Evolutionary conservation across 352 stramenopile genomes (phyloP).

Genomic region (Phytophthora fragariae): DNA sequence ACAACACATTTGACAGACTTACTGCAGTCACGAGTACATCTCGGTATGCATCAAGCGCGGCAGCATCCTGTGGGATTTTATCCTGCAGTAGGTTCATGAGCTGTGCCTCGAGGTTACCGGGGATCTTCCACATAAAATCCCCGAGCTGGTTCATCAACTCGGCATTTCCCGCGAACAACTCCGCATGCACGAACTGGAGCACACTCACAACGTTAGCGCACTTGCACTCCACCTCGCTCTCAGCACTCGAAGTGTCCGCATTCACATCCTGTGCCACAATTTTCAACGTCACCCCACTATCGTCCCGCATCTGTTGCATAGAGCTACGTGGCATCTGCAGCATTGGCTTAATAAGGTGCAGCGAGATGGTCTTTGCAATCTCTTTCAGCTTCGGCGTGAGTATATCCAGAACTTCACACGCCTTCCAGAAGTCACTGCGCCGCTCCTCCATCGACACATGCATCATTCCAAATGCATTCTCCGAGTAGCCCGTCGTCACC

Average conservation of each 20-base stretch:
- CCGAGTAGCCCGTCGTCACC: constrained; percentile 19
- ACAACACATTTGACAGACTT: constrained; percentile 4
- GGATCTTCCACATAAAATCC: constrained; percentile 75
- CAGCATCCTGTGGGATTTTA: constrained; percentile 72
- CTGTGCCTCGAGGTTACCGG: constrained; percentile 73
- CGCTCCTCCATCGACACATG: constrained; percentile 24
- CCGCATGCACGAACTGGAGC: constrained; percentile 63
- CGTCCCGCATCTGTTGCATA: constrained; percentile 38
- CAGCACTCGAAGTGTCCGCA: constrained; percentile 7
- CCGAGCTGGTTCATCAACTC: constrained; percentile 63
- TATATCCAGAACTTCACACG: constrained; percentile 58
- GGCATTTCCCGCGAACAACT: constrained; percentile 52
- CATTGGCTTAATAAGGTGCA: constrained; percentile 64
- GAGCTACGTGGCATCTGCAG: constrained; percentile 34
- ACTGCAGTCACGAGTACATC: constrained; percentile 53
- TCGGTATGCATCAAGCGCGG: constrained; percentile 56
- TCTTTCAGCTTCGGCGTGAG: constrained; percentile 58
- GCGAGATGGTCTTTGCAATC: constrained; percentile 56
- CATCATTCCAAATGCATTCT: constrained; percentile 11
- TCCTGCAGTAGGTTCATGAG: constrained; percentile 70
- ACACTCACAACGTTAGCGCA: constrained; percentile 55
- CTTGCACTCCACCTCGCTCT: constrained; percentile 44
- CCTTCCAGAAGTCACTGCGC: constrained; percentile 60
- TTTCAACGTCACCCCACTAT: constrained; percentile 30
- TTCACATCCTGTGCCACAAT: constrained; percentile 25